Evolutionary conservation across 2,329 filamentous ascomycete genomes (phyloP).

Genomic region (Arthrobotrys pseudoclavata): DNA sequence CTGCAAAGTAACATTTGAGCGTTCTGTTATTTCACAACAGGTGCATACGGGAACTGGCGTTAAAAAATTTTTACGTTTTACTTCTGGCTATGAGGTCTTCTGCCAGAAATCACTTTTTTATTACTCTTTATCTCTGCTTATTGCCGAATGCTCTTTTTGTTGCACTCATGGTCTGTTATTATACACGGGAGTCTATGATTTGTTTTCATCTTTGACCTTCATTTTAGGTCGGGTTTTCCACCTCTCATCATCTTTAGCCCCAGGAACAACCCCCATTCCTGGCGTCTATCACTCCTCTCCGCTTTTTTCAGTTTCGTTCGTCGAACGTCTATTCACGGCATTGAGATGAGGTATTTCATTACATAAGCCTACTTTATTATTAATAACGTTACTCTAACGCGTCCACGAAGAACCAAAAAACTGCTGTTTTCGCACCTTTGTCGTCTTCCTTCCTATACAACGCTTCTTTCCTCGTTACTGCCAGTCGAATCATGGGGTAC

Average conservation of each 20-base stretch:
- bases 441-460: constrained; percentile 33
- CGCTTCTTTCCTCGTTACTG: constrained; percentile 16
- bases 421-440: constrained; percentile 13
- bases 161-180: constrained; percentile 43
- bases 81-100: constrained; percentile 15
- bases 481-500: constrained; percentile 19
- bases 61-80: constrained; percentile 12
- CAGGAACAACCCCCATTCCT: constrained; percentile 7
- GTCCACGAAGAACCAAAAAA: constrained; percentile 22
- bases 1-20: constrained; percentile 22
- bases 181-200: constrained; percentile 53
- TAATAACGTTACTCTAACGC: constrained; percentile 33
- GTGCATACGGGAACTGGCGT: constrained; percentile 57
- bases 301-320: constrained; percentile 6
- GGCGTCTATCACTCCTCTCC: not conserved
- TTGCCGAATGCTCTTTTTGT: constrained; percentile 13
- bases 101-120: constrained; percentile 10
- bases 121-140: constrained; percentile 28
- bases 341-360: constrained; percentile 22
- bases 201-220: constrained; percentile 26
- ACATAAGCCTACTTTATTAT: constrained; percentile 28
- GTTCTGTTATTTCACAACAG: constrained; percentile 36
- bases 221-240: constrained; percentile 2
- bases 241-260: not conserved
- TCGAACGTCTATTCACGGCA: constrained; percentile 20